Evolutionary conservation across 164 flowering plant genomes (phyloP), one percentile per base, ranked within the genome.

Genomic region (Paratinospora sagittata): DNA sequence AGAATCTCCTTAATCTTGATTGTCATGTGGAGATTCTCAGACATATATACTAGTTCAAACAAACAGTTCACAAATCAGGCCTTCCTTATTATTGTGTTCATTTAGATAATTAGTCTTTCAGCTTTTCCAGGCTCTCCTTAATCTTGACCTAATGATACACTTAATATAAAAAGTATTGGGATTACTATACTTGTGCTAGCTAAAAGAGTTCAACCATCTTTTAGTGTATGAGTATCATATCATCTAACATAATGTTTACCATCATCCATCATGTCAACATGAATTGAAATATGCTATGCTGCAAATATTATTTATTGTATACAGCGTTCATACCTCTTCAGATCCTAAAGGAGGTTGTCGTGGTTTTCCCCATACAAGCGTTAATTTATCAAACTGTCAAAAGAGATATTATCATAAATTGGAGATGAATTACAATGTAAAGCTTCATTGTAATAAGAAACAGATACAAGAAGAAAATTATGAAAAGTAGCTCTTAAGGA

Each of bases 291-390:
- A 55, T 11, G 27, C 58, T 47, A 60, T 14, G 27, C 30, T 8
- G 21, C 64, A 58, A 67, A 67, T 24, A 60, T 39, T 36, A 45
- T 24, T 30, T 43, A 13, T 21, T 36, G 2, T 23, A 37, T 21
- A 33, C 13, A 63, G 36, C 63, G 24, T 7, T 5, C 77, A 65
- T 84, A 93, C 99, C 97, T 93, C 98, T 76, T 87, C 89, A 76
- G 55, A 65, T 1, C 91, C 88, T 75, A 96, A 74, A 64, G 96
- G 95, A 49, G 90, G 81, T 64, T 89, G 97, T 23, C 99, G 88
- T 74, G 97, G 95, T 73, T 93, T 88, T 76, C 98, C 99, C 99
- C 99, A 93, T 21, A 93, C 93, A 26, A 91, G 84, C 34, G 91
- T 19, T 63, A 87, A 63, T 75, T 86, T 87, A 74, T 93, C 95